Conservation (phyloP, 179 eudicot species). For the Silene noctiflora region DNA sequence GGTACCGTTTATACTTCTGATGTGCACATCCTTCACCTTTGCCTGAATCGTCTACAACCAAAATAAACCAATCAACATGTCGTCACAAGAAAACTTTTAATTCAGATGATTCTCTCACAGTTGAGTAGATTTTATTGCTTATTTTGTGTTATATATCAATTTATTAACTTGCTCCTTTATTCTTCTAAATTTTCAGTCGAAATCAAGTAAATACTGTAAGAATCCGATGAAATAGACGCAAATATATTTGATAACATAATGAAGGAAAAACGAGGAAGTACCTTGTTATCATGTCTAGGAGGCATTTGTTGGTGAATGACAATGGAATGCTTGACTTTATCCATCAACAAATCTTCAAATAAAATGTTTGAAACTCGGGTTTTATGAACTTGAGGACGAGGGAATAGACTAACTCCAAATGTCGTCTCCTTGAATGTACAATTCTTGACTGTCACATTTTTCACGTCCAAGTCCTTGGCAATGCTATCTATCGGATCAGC, state of each 20-base stretch:
- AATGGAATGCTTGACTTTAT: neutral
- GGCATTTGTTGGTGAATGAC: constrained; percentile 13
- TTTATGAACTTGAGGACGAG: constrained; percentile 7
- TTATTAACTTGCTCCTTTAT: too few relatives aligned
- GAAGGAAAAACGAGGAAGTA: neutral
- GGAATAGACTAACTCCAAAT: constrained; percentile 12
- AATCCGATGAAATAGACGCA: too few relatives aligned
- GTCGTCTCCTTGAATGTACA: constrained; percentile 3
- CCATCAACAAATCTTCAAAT: constrained; percentile 17
- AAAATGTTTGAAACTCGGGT: constrained; percentile 15
- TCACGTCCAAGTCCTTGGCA: neutral
- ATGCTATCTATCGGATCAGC: neutral
- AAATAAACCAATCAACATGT: neutral
- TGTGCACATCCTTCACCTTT: neutral
- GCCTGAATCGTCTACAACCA: neutral
- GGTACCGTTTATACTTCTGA: constrained; percentile 8
- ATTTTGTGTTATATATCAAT: too few relatives aligned
- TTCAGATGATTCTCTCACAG: too few relatives aligned
- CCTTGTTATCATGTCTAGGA: constrained; percentile 10
- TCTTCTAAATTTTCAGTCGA: too few relatives aligned
- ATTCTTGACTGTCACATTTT: constrained; percentile 16
- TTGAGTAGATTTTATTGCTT: too few relatives aligned
- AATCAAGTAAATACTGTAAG: too few relatives aligned
- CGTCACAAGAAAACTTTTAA: too few relatives aligned
- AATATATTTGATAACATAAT: too few relatives aligned